A percentile compares a stretch with the other conserved stretches of the same genome.
Conservation (phyloP, 106 monocot species). For the Acorus gramineus region DNA sequence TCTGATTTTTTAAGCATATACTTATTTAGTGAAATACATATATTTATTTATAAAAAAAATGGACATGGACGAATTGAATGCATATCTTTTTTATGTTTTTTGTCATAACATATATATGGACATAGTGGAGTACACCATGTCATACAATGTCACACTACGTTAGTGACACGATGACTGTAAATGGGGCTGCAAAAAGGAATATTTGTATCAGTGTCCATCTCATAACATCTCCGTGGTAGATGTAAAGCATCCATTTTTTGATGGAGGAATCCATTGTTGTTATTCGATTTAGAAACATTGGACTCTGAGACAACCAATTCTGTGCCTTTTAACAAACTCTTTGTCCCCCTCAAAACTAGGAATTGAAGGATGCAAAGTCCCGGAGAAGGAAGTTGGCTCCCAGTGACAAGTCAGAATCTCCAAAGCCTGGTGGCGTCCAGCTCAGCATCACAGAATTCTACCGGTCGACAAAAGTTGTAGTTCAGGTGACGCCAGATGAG, state of each 20-base stretch:
- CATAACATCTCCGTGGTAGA: too few relatives aligned
- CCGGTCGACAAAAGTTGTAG: constrained; percentile 42
- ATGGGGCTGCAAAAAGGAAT: not conserved
- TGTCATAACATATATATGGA: not conserved
- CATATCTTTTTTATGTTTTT: not conserved
- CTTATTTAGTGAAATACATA: too few relatives aligned
- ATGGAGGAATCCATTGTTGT: too few relatives aligned
- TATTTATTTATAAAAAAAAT: too few relatives aligned
- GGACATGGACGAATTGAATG: too few relatives aligned
- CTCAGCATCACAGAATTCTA: constrained; percentile 89
- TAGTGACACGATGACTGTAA: not conserved
- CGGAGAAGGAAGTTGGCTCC: constrained; percentile 22
- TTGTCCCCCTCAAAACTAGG: constrained; percentile 19
- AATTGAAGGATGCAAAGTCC: constrained; percentile 41
- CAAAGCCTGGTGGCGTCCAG: constrained; percentile 37
- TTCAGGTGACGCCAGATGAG: constrained; percentile 10
- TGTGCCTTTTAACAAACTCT: not conserved
- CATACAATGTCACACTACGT: not conserved
- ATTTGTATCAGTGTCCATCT: too few relatives aligned
- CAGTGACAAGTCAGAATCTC: constrained; percentile 10
- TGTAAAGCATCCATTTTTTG: too few relatives aligned
- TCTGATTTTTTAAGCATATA: too few relatives aligned
- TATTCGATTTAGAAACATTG: too few relatives aligned
- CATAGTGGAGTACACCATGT: not conserved
- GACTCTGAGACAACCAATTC: too few relatives aligned